These are phyloP conservation scores for Glycine latifolia DNA, from an alignment of 306 rosid species.

Conservation along the genomic window DNA sequence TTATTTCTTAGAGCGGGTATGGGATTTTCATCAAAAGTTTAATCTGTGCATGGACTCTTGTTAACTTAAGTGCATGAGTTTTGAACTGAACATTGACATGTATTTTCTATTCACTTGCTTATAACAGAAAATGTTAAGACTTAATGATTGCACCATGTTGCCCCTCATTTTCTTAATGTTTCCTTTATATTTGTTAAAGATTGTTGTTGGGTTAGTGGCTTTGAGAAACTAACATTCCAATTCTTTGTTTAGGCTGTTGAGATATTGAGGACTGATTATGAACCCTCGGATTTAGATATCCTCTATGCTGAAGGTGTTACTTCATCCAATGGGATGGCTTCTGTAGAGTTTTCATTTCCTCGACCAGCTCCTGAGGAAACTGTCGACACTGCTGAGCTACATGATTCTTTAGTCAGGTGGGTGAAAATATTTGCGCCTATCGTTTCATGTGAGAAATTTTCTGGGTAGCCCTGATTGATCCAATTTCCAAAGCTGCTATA, in stretches of 20 bases:
- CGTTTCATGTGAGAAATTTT: constrained; percentile 25
- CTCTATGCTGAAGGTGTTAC: constrained; percentile 96
- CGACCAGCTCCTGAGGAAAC: constrained; percentile 67
- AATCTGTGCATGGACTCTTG: constrained; percentile 5
- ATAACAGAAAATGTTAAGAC: constrained; percentile 25
- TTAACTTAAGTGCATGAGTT: constrained; percentile 17
- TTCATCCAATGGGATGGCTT: constrained; percentile 94
- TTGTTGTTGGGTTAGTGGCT: constrained; percentile 24
- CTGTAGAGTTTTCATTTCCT: constrained; percentile 94
- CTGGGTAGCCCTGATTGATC: constrained; percentile 11
- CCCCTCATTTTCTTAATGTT: constrained; percentile 19
- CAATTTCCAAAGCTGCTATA: neutral
- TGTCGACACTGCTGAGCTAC: constrained; percentile 63
- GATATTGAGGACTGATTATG: constrained; percentile 85
- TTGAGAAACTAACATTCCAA: constrained; percentile 45
- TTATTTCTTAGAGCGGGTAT: constrained; percentile 92
- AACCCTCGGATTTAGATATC: constrained; percentile 92
- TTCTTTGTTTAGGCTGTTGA: constrained; percentile 72
- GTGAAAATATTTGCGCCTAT: constrained; percentile 36
- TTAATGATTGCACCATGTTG: constrained; percentile 18
- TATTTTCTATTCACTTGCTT: constrained; percentile 17
- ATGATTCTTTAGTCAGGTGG: constrained; percentile 75
- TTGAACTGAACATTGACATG: constrained; percentile 29
- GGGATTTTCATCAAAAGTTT: constrained; percentile 45
- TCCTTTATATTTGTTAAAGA: constrained; percentile 18